A percentile compares a stretch with the other conserved stretches of the same genome.
phyloP scores from a whole-genome alignment of 805 yeast genomes.

The Kuraishia floccosa region DNA sequence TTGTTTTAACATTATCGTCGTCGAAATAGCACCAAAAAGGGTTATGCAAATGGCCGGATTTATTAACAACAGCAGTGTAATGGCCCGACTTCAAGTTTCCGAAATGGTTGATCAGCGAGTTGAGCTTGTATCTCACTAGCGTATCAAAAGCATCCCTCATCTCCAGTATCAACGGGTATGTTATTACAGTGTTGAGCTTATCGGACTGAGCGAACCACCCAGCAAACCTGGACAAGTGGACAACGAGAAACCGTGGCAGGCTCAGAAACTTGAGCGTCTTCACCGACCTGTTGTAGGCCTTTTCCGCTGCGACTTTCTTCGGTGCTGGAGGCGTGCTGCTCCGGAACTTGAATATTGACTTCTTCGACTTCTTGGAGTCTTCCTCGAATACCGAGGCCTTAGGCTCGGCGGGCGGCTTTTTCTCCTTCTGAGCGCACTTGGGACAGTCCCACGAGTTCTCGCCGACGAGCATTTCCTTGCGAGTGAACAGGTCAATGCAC shows the following conservation, averaged over 20 bases:
- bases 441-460: constrained; percentile 86
- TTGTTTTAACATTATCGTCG: constrained; percentile 49
- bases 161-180: constrained; percentile 43
- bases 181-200: constrained; percentile 40
- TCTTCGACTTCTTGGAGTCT: constrained; percentile 7
- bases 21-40: constrained; percentile 69
- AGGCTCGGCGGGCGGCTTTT: too few species aligned
- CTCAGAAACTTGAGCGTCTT: constrained; percentile 4
- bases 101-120: constrained; percentile 58
- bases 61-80: constrained; percentile 58
- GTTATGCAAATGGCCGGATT: constrained; percentile 22
- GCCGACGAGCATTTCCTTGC: constrained; percentile 53
- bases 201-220: constrained; percentile 36
- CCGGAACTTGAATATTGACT: too few species aligned
- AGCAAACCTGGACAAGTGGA: constrained; percentile 27
- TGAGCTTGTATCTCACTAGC: constrained; percentile 34
- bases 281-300: constrained; percentile 6
- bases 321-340: too few species aligned
- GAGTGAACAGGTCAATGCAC: constrained; percentile 49
- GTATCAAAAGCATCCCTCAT: constrained; percentile 16
- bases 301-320: constrained; percentile 2
- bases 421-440: constrained; percentile 33
- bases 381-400: constrained; percentile 7
- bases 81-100: constrained; percentile 67
- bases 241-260: constrained; percentile 15